A percentile compares a stretch with the other conserved stretches of the same genome.
These are phyloP conservation scores for Pseudodiploospora longispora DNA, from an alignment of 2,329 filamentous ascomycete genomes.

Conservation along the genomic window DNA sequence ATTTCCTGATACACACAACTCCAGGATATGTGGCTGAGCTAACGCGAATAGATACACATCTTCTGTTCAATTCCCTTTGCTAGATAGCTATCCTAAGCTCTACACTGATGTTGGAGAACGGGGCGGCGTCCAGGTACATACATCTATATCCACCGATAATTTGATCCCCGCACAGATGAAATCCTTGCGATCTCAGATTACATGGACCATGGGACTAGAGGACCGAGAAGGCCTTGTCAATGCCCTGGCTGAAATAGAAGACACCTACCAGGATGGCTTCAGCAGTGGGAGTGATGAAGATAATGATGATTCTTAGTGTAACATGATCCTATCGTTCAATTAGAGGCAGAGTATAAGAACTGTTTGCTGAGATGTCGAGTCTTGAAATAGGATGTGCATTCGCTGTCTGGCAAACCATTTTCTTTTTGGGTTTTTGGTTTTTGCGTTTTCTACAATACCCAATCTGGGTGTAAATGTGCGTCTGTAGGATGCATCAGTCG, in stretches of 20 bases:
- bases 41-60: slow-evolving; percentile 33
- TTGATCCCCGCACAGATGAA: slow-evolving; percentile 63
- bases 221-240: slow-evolving; percentile 81
- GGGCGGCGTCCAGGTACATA: slow-evolving; percentile 33
- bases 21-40: slow-evolving; percentile 3
- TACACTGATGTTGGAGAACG: slow-evolving; percentile 42
- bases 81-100: slow-evolving; percentile 78
- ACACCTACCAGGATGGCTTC: slow-evolving; percentile 87
- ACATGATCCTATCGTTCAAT: neutral
- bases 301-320: slow-evolving; percentile 44
- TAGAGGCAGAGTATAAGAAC: no score
- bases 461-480: no score
- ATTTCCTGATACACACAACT: slow-evolving; percentile 5
- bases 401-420: no score
- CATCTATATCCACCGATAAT: slow-evolving; percentile 66
- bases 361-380: no score
- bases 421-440: no score
- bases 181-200: slow-evolving; percentile 54
- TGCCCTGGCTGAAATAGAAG: slow-evolving; percentile 70
- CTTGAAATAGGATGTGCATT: no score
- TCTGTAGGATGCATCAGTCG: no score
- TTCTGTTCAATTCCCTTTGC: slow-evolving; percentile 60
- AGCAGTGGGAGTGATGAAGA: slow-evolving; percentile 66
- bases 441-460: no score
- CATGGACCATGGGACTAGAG: slow-evolving; percentile 58